Conservation (phyloP, 164 flowering plant species). For the Dillenia turbinata region DNA sequence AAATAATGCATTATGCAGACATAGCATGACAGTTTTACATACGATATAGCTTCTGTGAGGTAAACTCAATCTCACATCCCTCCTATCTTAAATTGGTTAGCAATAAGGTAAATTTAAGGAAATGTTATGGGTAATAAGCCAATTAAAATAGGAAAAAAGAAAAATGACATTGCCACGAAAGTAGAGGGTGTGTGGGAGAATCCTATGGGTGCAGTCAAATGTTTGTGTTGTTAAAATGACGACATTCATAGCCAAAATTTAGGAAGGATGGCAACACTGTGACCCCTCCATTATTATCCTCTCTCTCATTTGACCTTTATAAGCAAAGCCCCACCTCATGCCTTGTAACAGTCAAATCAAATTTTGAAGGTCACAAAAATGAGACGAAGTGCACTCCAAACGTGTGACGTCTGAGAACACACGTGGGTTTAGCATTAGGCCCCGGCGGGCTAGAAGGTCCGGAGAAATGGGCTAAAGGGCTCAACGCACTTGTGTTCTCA, state of each 20-base stretch:
- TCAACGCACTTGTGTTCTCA: slow-evolving; percentile 32
- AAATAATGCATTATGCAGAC: too few relatives aligned
- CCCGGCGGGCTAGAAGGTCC: too few relatives aligned
- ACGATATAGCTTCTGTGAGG: too few relatives aligned
- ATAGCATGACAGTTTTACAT: too few relatives aligned
- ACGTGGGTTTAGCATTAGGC: slow-evolving; percentile 5
- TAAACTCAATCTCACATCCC: too few relatives aligned
- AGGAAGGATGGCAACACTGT: too few relatives aligned
- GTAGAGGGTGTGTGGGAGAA: too few relatives aligned
- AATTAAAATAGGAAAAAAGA: neutral
- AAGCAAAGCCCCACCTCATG: neutral
- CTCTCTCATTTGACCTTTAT: neutral
- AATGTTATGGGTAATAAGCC: too few relatives aligned
- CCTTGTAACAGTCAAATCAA: neutral
- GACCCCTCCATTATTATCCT: too few relatives aligned
- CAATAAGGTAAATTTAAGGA: too few relatives aligned
- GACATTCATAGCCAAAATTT: neutral
- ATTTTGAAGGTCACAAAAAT: too few relatives aligned
- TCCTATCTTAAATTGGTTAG: too few relatives aligned
- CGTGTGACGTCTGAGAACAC: slow-evolving; percentile 38
- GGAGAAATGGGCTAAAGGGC: neutral
- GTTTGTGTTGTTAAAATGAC: neutral
- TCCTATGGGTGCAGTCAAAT: neutral
- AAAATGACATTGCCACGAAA: neutral
- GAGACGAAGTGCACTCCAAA: slow-evolving; percentile 12